phyloP scores from a whole-genome alignment of 139 green algal genomes.

The Closterium sp. region DNA sequence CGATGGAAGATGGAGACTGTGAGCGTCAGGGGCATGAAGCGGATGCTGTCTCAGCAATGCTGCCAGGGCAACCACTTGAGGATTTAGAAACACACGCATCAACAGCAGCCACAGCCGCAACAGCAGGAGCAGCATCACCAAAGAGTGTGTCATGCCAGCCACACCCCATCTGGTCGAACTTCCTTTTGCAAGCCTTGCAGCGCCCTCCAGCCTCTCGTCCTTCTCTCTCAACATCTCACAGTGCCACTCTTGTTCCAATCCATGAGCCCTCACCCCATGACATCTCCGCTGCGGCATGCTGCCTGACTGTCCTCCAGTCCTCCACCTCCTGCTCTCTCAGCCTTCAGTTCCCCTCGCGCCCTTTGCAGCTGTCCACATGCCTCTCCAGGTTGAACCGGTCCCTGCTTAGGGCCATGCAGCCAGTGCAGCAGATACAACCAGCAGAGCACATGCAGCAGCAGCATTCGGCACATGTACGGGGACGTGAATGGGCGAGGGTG shows the following conservation, averaged over 20 bases:
- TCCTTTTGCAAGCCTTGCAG: neutral
- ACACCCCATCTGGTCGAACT: neutral
- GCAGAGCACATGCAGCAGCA: neutral
- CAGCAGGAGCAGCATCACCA: neutral
- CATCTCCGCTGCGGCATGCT: neutral
- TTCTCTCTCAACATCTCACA: neutral
- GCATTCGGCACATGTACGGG: neutral
- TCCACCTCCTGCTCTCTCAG: neutral
- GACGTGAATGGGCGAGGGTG: neutral
- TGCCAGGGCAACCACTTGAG: too few species aligned
- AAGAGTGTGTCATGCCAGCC: too few species aligned
- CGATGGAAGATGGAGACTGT: neutral
- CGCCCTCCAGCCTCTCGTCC: neutral
- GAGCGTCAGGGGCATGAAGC: too few species aligned
- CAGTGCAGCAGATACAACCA: neutral
- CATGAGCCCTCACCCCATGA: neutral
- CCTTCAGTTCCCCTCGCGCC: neutral
- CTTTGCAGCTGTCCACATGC: neutral
- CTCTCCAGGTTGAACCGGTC: neutral
- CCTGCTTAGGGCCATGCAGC: neutral
- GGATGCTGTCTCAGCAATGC: too few species aligned
- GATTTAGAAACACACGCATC: too few species aligned
- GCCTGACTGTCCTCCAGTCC: neutral
- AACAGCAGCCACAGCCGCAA: neutral
- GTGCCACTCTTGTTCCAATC: neutral